phyloP scores from a whole-genome alignment of 768 basidiomycete genomes.

The Goffeauzyma gilvescens region DNA sequence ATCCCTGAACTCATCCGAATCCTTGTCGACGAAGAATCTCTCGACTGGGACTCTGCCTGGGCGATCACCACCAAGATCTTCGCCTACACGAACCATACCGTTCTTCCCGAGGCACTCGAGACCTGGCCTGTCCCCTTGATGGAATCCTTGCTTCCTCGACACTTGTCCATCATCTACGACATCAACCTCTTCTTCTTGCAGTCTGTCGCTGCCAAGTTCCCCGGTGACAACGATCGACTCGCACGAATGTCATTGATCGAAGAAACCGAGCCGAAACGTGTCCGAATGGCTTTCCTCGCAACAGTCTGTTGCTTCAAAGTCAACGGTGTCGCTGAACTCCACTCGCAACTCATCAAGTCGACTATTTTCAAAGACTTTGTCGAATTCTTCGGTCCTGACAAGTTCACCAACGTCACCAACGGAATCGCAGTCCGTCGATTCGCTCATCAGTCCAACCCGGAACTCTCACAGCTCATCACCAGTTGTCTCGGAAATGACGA shows the following conservation, averaged over 20 bases:
- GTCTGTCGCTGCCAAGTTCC: conserved; percentile 79
- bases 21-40: conserved; percentile 66
- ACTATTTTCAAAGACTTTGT: conserved; percentile 55
- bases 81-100: conserved; percentile 69
- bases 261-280: conserved; percentile 72
- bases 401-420: conserved; percentile 48
- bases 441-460: conserved; percentile 57
- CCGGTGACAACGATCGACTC: conserved; percentile 61
- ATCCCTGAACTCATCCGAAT: conserved; percentile 90
- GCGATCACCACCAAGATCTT: conserved; percentile 70
- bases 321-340: conserved; percentile 93
- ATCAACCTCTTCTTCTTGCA: conserved; percentile 28
- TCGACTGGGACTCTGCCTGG: conserved; percentile 73
- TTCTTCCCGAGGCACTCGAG: conserved; percentile 49
- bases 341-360: conserved; percentile 67
- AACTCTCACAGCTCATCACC: conserved; percentile 65
- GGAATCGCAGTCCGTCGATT: conserved; percentile 80
- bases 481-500: conserved; percentile 54
- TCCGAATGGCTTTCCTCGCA: conserved; percentile 51
- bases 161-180: conserved; percentile 11
- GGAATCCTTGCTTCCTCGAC: conserved; percentile 64
- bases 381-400: conserved; percentile 73
- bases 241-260: conserved; percentile 82
- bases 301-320: conserved; percentile 44
- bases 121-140: conserved; percentile 84